phyloP scores from a whole-genome alignment of 768 basidiomycete genomes.

The Lentinula raphanica region DNA sequence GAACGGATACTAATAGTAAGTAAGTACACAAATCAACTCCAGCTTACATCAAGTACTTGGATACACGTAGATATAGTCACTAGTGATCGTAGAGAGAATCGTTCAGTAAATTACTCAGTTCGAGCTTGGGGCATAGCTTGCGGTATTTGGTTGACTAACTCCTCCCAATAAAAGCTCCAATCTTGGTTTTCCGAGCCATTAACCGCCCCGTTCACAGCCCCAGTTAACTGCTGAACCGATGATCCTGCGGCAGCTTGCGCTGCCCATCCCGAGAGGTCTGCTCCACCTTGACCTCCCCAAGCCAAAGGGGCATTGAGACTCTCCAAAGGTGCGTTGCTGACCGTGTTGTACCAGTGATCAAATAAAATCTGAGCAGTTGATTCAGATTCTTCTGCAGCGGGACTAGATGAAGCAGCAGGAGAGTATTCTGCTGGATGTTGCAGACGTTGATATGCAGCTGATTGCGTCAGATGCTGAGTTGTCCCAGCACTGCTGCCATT shows the following conservation, averaged over 20 bases:
- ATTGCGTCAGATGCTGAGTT: constrained; percentile 14
- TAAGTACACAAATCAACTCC: neutral
- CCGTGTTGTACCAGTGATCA: constrained; percentile 83
- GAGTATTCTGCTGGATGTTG: constrained; percentile 54
- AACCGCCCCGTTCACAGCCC: constrained; percentile 40
- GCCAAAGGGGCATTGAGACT: constrained; percentile 41
- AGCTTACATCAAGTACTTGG: neutral
- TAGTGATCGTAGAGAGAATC: neutral
- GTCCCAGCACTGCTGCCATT: neutral
- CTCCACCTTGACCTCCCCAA: constrained; percentile 55
- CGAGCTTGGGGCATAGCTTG: constrained; percentile 19
- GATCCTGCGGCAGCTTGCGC: constrained; percentile 32
- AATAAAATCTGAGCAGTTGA: constrained; percentile 70
- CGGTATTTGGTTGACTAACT: constrained; percentile 56
- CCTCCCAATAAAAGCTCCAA: constrained; percentile 82
- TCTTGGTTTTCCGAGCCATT: constrained; percentile 58
- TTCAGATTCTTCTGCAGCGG: constrained; percentile 63
- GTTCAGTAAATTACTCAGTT: constrained; percentile 28
- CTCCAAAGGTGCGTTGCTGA: constrained; percentile 61
- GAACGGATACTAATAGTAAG: neutral
- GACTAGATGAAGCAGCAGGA: constrained; percentile 65
- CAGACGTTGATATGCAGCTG: constrained; percentile 57
- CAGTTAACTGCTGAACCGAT: constrained; percentile 18
- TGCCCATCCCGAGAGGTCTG: constrained; percentile 58
- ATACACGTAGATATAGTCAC: neutral